These are phyloP conservation scores for Blechomonas ayalai DNA, from an alignment of 208 protist species.

Conservation along the genomic window DNA sequence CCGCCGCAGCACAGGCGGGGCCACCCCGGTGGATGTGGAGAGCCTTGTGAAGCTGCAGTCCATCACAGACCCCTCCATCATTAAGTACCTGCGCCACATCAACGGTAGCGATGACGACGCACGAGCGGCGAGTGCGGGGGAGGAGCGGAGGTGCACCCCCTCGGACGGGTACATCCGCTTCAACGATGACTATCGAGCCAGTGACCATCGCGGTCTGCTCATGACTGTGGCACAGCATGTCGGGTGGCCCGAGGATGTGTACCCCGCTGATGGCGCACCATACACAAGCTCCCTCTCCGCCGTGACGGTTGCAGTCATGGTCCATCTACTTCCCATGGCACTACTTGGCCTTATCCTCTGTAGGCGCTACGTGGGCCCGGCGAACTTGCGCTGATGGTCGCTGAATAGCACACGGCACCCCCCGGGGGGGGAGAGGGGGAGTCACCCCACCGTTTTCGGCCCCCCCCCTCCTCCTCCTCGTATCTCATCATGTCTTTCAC, in stretches of 20 bases:
- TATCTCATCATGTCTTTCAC: too few relatives aligned
- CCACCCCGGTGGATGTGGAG: conserved; percentile 16
- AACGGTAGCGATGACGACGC: too few relatives aligned
- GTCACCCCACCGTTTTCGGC: too few relatives aligned
- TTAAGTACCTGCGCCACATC: conserved; percentile 1
- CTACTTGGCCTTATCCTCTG: too few relatives aligned
- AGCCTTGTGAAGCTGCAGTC: conserved; percentile 16
- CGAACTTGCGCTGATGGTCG: too few relatives aligned
- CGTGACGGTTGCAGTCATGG: background rate
- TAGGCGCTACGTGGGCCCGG: too few relatives aligned
- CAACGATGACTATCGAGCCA: conserved; percentile 53
- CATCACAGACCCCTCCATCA: conserved; percentile 11
- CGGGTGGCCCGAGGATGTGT: conserved; percentile 20
- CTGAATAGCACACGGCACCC: too few relatives aligned
- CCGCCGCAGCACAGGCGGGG: conserved; percentile 7
- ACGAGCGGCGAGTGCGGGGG: too few relatives aligned
- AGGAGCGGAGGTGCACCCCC: conserved; percentile 6
- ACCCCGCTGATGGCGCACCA: conserved; percentile 31
- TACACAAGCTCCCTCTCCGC: conserved; percentile 21
- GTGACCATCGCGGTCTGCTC: conserved; percentile 64
- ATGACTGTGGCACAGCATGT: conserved; percentile 42
- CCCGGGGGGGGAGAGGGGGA: too few relatives aligned
- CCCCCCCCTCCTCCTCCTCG: too few relatives aligned
- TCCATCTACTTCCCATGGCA: too few relatives aligned
- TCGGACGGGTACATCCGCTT: conserved; percentile 60